phyloP scores from a whole-genome alignment of 1,284 basidiomycete species.

The Leccinum fallax region DNA sequence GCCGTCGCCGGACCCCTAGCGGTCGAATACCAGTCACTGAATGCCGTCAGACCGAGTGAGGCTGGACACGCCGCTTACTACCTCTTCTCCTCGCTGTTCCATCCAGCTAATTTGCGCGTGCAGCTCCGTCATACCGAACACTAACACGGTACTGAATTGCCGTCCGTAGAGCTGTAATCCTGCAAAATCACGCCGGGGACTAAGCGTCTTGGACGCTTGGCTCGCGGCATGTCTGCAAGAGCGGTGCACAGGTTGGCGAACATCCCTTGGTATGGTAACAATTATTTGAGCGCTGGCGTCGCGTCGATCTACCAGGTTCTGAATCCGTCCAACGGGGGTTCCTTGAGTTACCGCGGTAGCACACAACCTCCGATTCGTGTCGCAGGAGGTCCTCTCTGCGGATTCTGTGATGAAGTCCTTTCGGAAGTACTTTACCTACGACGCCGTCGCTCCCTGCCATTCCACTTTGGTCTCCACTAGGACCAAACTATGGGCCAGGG shows the following conservation, averaged over 20 bases:
- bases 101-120: constrained; percentile 50
- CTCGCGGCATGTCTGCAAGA: constrained; percentile 44
- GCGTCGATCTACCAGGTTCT: constrained; percentile 39
- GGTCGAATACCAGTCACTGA: constrained; percentile 9
- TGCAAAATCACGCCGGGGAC: constrained; percentile 35
- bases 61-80: constrained; percentile 1
- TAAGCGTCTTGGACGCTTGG: constrained; percentile 33
- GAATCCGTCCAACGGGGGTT: constrained; percentile 49
- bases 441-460: constrained; percentile 37
- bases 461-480: constrained; percentile 2
- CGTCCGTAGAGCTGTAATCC: constrained; percentile 41
- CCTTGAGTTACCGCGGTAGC: constrained; percentile 44
- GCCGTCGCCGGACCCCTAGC: constrained; percentile 35
- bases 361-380: constrained; percentile 38
- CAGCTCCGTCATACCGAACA: constrained; percentile 51
- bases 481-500: no score
- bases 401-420: constrained; percentile 41
- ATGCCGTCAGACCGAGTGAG: no score
- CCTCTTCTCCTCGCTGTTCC: constrained; percentile 37
- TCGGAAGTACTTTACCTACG: constrained; percentile 44
- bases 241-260: constrained; percentile 48
- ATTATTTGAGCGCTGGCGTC: not conserved
- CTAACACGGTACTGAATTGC: constrained; percentile 48
- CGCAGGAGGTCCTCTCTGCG: constrained; percentile 27
- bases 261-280: constrained; percentile 34